Base-by-base conservation (phyloP, 306 rosid species). In the Prinsepia uniflora region DNA sequence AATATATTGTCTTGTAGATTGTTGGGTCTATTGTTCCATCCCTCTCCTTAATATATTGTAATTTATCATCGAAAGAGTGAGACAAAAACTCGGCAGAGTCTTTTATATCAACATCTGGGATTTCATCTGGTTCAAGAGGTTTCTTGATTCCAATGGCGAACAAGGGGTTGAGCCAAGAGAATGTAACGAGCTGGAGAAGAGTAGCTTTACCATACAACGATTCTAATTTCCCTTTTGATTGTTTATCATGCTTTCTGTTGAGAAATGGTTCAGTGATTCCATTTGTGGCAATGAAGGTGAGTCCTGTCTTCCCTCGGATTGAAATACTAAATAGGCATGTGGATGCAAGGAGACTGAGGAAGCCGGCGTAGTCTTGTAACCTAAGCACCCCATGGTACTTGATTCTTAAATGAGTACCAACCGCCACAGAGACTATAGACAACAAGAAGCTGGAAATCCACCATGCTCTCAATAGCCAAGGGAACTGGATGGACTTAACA, bases 121-220 rank as follows among this genome's bases (percentile, higher is more conserved):
- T 79, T 66, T 89, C 92, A 58, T 78, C 81, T 60, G 63, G 80
- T 36, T 87, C 89, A 7, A 94, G 82, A 0, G 98, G 89, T 50
- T 86, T 94, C 86, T 73, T 90, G 18, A 73, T 78, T 50, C 98
- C 98, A 49, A 80, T 55, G 1, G 82, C 79, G 72, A 94, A 90
- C 80, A 94, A 79, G 0, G 96, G 97, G 56, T 87, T 94, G 72
- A 94, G 97, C 98, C 98, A 94, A 17, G 97, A 90, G 80, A 90
- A 94, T 63, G 76, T 90, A 18, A 94, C 62, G 72, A 88, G 96
- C 74, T 90, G 90, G 30, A 86, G 19, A 70, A 89, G 68, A 70
- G 83, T 77, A 22, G 98, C 86, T 67, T 88, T 86, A 36, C 89
- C 86, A 71, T 94, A 94, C 40, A 84, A 79, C 65, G 92, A 94